phyloP scores from a whole-genome alignment of 441 rosid genomes.

The Gossypium laxum region DNA sequence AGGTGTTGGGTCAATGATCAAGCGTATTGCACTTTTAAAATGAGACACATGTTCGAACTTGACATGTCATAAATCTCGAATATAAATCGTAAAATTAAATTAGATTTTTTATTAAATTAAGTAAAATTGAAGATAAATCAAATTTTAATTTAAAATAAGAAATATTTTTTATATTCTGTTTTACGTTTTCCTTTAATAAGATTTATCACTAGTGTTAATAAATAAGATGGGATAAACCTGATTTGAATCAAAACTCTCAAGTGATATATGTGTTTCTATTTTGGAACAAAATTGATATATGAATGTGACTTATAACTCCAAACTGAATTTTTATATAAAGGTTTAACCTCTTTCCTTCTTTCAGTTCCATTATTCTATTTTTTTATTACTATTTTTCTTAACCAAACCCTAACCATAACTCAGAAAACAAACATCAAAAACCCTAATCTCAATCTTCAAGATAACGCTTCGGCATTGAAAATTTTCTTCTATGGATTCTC shows the following conservation, averaged over 20 bases:
- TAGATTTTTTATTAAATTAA: no score
- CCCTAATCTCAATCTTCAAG: slow-evolving; percentile 20
- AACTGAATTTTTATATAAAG: background rate
- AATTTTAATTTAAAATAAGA: no score
- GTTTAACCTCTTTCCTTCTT: background rate
- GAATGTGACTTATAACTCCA: background rate
- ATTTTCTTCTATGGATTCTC: slow-evolving; percentile 52
- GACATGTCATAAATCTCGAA: no score
- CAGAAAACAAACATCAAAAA: slow-evolving; percentile 15
- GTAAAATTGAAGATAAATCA: no score
- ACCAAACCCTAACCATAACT: slow-evolving; percentile 50
- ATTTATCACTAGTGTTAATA: no score
- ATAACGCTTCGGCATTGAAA: slow-evolving; percentile 8
- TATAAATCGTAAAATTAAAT: no score
- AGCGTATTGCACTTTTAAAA: no score
- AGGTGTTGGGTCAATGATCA: no score
- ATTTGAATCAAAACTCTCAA: background rate
- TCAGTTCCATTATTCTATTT: background rate
- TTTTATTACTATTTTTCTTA: background rate
- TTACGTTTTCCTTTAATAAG: no score
- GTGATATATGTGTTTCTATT: background rate
- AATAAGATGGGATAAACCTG: background rate
- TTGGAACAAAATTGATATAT: no score
- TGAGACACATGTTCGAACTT: no score
- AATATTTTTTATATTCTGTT: no score